Evolutionary conservation across 148 eudicot species (phyloP).

Genomic region (Dianthus caryophyllus): DNA sequence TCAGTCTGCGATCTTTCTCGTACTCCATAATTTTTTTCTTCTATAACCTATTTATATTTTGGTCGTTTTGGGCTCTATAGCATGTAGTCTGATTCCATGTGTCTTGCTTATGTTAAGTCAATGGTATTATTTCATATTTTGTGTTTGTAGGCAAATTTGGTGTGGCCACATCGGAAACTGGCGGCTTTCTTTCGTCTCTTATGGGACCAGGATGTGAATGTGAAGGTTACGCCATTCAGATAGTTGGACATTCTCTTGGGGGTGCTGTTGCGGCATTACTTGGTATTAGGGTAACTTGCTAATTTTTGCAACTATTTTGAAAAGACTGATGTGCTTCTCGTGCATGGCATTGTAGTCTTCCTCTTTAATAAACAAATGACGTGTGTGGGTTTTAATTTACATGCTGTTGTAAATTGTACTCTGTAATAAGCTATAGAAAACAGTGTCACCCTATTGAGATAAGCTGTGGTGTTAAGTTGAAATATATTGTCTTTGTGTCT

Average conservation of each 20-base stretch:
- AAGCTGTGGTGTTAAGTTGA: too few species aligned
- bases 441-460: too few species aligned
- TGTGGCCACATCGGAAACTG: constrained; percentile 32
- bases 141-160: constrained; percentile 23
- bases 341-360: neutral
- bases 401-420: neutral
- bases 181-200: constrained; percentile 68
- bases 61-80: neutral
- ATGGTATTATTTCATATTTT: neutral
- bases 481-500: too few species aligned
- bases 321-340: constrained; percentile 6
- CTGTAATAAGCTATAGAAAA: neutral
- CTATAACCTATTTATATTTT: neutral
- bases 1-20: too few species aligned
- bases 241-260: constrained; percentile 86
- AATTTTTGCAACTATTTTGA: neutral
- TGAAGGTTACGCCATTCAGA: constrained; percentile 58
- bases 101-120: neutral
- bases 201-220: constrained; percentile 70
- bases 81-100: neutral
- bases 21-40: neutral
- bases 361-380: neutral
- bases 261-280: constrained; percentile 73
- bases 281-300: constrained; percentile 51
- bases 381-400: neutral